Evolutionary conservation across 768 basidiomycete species (phyloP).

Genomic region (Psilocybe cyanescens): DNA sequence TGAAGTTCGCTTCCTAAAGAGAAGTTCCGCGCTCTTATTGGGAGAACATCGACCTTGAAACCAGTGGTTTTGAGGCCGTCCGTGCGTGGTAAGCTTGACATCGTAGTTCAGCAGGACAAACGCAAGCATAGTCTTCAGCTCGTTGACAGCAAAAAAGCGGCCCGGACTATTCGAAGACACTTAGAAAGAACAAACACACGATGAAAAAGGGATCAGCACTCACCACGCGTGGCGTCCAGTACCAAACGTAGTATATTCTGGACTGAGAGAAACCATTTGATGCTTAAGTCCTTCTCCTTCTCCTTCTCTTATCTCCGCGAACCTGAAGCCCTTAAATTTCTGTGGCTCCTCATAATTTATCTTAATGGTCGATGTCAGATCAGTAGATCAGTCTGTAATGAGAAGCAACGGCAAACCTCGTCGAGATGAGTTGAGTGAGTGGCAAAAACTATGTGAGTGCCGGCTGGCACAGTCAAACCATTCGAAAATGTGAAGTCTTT

Average conservation of each 20-base stretch:
- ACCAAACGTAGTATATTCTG: constrained; percentile 37
- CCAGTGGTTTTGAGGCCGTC: constrained; percentile 29
- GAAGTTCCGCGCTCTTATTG: constrained; percentile 24
- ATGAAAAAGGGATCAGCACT: background rate
- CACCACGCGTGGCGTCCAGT: constrained; percentile 35
- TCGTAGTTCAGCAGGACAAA: constrained; percentile 42
- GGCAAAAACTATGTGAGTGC: constrained; percentile 35
- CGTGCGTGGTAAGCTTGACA: constrained; percentile 32
- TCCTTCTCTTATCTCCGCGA: constrained; percentile 30
- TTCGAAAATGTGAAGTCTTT: constrained; percentile 48
- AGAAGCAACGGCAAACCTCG: constrained; percentile 2
- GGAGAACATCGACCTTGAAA: constrained; percentile 24
- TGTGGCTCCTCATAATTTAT: constrained; percentile 28
- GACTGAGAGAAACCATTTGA: constrained; percentile 29
- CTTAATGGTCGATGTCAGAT: background rate
- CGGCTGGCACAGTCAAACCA: constrained; percentile 43
- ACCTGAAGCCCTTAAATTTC: constrained; percentile 48
- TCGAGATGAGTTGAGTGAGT: constrained; percentile 32
- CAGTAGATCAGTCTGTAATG: background rate
- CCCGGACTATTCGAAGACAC: constrained; percentile 26
- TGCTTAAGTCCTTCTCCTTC: constrained; percentile 20
- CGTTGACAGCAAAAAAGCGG: constrained; percentile 44
- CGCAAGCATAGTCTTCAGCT: constrained; percentile 47
- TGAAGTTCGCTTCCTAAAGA: constrained; percentile 37
- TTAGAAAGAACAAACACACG: background rate